Percentiles rank a stretch among this genome's conserved stretches.
These are phyloP conservation scores for Ogataea ramenticola DNA, from an alignment of 805 yeast genomes.

Conservation along the genomic window DNA sequence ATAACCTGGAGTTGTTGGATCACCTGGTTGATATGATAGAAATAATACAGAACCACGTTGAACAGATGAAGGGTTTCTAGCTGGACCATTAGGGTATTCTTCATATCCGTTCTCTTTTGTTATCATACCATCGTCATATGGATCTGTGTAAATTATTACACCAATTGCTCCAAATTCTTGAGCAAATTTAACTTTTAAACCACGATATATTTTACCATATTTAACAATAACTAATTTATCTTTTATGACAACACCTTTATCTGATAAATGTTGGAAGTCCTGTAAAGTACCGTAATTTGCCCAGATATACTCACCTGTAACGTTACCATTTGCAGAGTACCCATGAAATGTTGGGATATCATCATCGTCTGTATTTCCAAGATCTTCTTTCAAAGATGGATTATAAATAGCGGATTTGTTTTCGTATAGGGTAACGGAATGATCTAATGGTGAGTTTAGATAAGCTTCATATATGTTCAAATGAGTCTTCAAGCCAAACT, in stretches of 20 bases:
- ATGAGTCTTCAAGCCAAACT: conserved; percentile 46
- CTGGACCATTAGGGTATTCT: conserved; percentile 71
- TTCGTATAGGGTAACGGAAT: conserved; percentile 34
- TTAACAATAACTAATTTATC: conserved; percentile 62
- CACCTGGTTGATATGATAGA: conserved; percentile 59
- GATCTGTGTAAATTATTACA: conserved; percentile 63
- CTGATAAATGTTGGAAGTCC: conserved; percentile 46
- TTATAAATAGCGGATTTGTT: conserved; percentile 29
- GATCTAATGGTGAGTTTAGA: conserved; percentile 55
- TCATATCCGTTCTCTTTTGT: conserved; percentile 49
- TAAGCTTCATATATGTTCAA: conserved; percentile 56
- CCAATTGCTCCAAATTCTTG: conserved; percentile 65
- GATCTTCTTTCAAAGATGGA: conserved; percentile 50
- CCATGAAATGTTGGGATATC: conserved; percentile 70
- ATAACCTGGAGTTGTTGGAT: conserved; percentile 71
- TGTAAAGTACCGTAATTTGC: conserved; percentile 62
- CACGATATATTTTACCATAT: conserved; percentile 63
- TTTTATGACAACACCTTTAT: conserved; percentile 39
- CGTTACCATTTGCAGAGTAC: conserved; percentile 70
- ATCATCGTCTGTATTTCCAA: conserved; percentile 37
- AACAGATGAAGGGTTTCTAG: conserved; percentile 67
- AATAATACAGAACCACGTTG: conserved; percentile 73
- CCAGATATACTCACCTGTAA: conserved; percentile 56
- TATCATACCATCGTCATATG: conserved; percentile 52
- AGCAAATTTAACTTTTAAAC: conserved; percentile 70